Evolutionary conservation across 345 rosid species (phyloP).

Genomic region (Gossypium ekmanianum): DNA sequence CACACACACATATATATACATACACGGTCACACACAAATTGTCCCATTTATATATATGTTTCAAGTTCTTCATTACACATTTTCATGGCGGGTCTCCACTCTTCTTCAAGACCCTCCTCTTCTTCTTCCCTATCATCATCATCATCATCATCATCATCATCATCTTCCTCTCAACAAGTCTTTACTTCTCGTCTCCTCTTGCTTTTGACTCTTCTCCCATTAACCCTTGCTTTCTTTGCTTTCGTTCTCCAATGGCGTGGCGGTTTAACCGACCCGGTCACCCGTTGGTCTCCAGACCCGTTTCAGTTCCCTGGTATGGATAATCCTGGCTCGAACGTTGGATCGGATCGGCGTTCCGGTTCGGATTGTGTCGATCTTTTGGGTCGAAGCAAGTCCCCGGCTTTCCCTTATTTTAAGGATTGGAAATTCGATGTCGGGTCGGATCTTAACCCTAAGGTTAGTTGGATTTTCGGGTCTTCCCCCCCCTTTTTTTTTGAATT

Average conservation of each 20-base stretch:
- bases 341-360: conserved; percentile 22
- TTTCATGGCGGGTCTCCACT: conserved; percentile 46
- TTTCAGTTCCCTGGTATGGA: conserved; percentile 72
- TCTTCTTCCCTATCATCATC: conserved; percentile 10
- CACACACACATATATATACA: neutral
- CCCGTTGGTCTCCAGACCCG: conserved; percentile 46
- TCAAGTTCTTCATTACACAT: conserved; percentile 19
- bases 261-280: conserved; percentile 42
- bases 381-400: conserved; percentile 46
- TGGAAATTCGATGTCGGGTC: conserved; percentile 61
- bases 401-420: conserved; percentile 66
- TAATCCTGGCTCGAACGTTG: conserved; percentile 16
- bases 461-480: conserved; percentile 7
- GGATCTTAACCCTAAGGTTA: conserved; percentile 80
- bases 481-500: neutral
- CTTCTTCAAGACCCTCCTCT: conserved; percentile 25
- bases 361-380: conserved; percentile 55
- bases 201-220: conserved; percentile 50
- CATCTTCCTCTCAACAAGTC: conserved; percentile 20
- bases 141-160: conserved; percentile 10
- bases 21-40: neutral
- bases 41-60: neutral
- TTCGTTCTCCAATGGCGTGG: conserved; percentile 72
- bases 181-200: conserved; percentile 40
- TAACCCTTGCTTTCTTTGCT: conserved; percentile 59